These are phyloP conservation scores for Debaryomyces subglobosus DNA, from an alignment of 1,139 yeast genomes.

Conservation along the genomic window DNA sequence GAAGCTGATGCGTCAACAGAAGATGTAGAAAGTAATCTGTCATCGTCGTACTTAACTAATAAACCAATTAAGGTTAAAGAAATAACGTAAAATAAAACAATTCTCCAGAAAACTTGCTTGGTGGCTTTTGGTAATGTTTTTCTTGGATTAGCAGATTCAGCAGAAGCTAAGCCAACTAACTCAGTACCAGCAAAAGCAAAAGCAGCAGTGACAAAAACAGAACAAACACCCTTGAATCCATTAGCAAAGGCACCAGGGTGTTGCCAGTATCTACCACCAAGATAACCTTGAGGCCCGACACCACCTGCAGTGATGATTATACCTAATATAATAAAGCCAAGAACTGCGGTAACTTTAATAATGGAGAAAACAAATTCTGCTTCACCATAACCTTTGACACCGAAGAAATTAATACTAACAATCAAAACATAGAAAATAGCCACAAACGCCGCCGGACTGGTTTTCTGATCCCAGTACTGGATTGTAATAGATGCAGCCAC, in stretches of 20 bases:
- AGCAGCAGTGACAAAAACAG: conserved; percentile 50
- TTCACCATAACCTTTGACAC: conserved; percentile 72
- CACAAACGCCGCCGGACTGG: conserved; percentile 71
- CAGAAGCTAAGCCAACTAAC: conserved; percentile 48
- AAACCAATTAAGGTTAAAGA: conserved; percentile 48
- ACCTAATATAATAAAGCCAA: conserved; percentile 73
- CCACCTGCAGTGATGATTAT: conserved; percentile 73
- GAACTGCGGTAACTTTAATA: conserved; percentile 63
- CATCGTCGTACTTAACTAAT: conserved; percentile 43
- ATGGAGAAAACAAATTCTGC: conserved; percentile 66
- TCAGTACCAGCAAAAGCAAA: conserved; percentile 54
- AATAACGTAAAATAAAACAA: conserved; percentile 45
- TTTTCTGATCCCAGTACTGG: conserved; percentile 59
- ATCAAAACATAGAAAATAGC: conserved; percentile 64
- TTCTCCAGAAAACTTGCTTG: conserved; percentile 53
- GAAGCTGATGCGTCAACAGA: conserved; percentile 49
- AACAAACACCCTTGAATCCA: conserved; percentile 59
- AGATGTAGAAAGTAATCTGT: conserved; percentile 35
- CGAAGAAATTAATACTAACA: conserved; percentile 58
- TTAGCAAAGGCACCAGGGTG: conserved; percentile 68
- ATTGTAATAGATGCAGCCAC: conserved; percentile 78
- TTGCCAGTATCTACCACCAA: conserved; percentile 63
- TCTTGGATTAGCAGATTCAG: conserved; percentile 45
- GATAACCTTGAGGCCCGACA: conserved; percentile 47
- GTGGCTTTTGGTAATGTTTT: conserved; percentile 46